phyloP scores from a whole-genome alignment of 2,329 filamentous ascomycete genomes.

The Cordyceps militaris region DNA sequence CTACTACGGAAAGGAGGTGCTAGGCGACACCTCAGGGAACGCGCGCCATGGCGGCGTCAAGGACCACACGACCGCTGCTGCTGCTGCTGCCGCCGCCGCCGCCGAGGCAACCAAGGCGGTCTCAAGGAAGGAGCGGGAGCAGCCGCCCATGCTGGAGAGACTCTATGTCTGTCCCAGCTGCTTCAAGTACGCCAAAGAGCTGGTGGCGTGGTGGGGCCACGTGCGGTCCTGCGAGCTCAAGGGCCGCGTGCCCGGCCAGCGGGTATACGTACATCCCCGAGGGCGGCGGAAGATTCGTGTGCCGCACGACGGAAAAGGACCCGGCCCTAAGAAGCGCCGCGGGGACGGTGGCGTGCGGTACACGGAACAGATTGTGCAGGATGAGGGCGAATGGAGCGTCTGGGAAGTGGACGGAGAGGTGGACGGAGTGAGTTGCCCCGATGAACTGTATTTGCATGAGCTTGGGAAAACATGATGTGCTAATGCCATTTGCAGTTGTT shows the following conservation, averaged over 20 bases:
- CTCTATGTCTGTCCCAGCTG: conserved; percentile 88
- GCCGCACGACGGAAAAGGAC: conserved; percentile 23
- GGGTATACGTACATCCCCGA: conserved; percentile 62
- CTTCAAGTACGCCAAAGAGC: conserved; percentile 78
- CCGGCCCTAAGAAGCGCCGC: conserved; percentile 32
- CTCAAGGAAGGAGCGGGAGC: conserved; percentile 30
- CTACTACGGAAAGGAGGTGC: conserved; percentile 70
- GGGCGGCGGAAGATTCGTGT: conserved; percentile 35
- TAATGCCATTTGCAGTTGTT: conserved; percentile 56
- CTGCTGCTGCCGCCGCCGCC: too few relatives aligned
- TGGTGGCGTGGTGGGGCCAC: conserved; percentile 52
- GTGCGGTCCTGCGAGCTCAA: conserved; percentile 49
- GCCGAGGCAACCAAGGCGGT: conserved; percentile 18
- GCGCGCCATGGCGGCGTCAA: conserved; percentile 22
- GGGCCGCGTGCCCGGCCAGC: conserved; percentile 53
- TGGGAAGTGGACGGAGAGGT: conserved; percentile 90
- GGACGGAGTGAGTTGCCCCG: conserved; percentile 57
- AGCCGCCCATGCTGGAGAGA: conserved; percentile 48
- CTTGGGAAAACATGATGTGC: neutral
- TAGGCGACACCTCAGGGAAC: conserved; percentile 41
- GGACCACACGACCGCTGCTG: too few relatives aligned
- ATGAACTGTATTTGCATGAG: neutral
- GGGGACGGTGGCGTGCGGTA: conserved; percentile 30
- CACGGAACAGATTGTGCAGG: conserved; percentile 38
- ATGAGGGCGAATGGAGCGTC: conserved; percentile 73